Evolutionary conservation across 2,329 filamentous ascomycete species (phyloP).

Genomic region (Elsinoe necatrix): DNA sequence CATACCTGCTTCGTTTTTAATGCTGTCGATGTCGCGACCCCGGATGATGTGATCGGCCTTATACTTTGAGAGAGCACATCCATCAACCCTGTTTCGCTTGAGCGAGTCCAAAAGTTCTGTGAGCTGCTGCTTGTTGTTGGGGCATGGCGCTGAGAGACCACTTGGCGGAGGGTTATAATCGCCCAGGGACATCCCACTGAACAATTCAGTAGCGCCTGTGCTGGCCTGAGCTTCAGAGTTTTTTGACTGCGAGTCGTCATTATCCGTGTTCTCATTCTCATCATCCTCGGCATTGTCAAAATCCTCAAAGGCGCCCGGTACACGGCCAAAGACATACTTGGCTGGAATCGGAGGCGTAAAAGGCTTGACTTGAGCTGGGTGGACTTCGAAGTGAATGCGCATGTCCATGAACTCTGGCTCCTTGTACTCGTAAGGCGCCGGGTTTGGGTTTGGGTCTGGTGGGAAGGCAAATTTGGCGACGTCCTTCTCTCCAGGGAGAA

Average conservation of each 20-base stretch:
- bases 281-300: neutral
- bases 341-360: neutral
- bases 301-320: neutral
- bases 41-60: no score
- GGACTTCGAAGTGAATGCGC: neutral
- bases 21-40: no score
- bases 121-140: neutral
- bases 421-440: neutral
- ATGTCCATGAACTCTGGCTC: neutral
- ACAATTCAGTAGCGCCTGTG: neutral
- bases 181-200: neutral
- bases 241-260: neutral
- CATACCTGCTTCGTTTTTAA: no score
- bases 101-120: no score
- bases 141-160: neutral
- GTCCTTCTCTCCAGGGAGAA: neutral
- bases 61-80: no score
- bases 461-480: conserved; percentile 2
- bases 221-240: conserved; percentile 2
- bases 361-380: neutral
- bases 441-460: neutral
- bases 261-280: neutral
- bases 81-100: no score
- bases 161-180: neutral
- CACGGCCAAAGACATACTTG: neutral